Conservation (phyloP, 2,329 filamentous ascomycete species). For the Clarireedia sp. region DNA sequence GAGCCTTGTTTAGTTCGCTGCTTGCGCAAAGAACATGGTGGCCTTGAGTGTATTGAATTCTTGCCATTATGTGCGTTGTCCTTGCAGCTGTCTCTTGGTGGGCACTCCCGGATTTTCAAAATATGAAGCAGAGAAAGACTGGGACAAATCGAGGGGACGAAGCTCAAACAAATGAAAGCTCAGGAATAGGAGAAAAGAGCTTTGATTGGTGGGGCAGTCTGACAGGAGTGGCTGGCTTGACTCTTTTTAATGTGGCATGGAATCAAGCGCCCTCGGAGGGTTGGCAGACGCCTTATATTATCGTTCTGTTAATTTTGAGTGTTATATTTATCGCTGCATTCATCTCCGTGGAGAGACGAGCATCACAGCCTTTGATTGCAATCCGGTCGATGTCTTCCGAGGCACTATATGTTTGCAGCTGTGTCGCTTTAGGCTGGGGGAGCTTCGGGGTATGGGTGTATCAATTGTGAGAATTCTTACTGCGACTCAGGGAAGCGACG, state of each 20-base stretch:
- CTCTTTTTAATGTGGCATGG: constrained; percentile 60
- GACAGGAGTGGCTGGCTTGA: constrained; percentile 45
- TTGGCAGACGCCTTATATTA: constrained; percentile 29
- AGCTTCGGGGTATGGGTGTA: constrained; percentile 13
- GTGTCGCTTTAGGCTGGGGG: constrained; percentile 17
- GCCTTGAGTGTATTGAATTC: constrained; percentile 44
- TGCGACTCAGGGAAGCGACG: neutral
- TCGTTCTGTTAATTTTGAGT: constrained; percentile 40
- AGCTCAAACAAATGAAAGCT: neutral
- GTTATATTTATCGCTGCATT: constrained; percentile 11
- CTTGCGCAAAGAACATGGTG: constrained; percentile 36
- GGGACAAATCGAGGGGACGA: neutral
- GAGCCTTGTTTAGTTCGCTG: constrained; percentile 16
- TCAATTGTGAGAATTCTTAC: constrained; percentile 3
- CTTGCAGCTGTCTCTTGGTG: neutral
- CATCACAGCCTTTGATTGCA: neutral
- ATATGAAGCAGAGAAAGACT: neutral
- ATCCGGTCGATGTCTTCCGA: neutral
- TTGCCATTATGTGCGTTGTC: constrained; percentile 26
- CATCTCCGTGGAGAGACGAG: neutral
- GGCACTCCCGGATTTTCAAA: neutral
- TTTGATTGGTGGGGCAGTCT: neutral
- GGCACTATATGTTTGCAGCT: neutral
- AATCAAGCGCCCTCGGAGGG: constrained; percentile 46
- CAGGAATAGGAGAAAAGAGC: constrained; percentile 13